Base-by-base conservation (phyloP, 23 red algal species). In the Gracilaria gracilis region DNA sequence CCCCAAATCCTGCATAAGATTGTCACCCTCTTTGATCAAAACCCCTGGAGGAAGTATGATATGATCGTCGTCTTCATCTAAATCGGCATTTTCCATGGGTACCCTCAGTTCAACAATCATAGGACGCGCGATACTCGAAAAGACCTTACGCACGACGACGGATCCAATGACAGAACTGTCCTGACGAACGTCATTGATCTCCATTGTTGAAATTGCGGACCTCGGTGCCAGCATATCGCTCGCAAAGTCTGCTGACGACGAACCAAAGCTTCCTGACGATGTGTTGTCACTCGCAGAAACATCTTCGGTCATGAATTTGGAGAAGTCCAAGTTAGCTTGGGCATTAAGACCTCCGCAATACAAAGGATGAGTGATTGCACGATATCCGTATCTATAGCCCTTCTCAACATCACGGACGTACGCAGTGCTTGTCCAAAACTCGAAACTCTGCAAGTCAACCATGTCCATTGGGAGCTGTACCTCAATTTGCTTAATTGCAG, bases 21-120 rank as follows among this genome's bases (percentile, higher is more conserved):
- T 90, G 47, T 95, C 93, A 11, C 93, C 93, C 48, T 89, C 84
- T 75, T 95, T 95, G 36, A 95, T 85, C 40, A 95, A 44, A 48
- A 95, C 42, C 15, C 80, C 76, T 6, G 83, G 84, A 42, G 51
- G 47, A 9, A 69, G 66, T 14, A 87, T 57, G 9, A 81, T 81
- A 74, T 94, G 83, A 38, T 71, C 24, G 57, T 80, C 74, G 24
- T 87, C 83, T 23, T 78, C 58, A n/a, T 87, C 92, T 35, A 88
- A 55, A 35, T 94, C 92, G 4, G 70, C 59, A 32, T 80, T 80
- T 53, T 94, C 92, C 65, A 74, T 58, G 5, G 82, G 67, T 17
- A 74, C 65, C 28, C 92, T 71, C 29, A 94, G 58, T 47, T 94
- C 54, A 19, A 94, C 83, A 29, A 94, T 94, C 92, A 94, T 94